Evolutionary conservation across 208 protist species (phyloP), one percentile per base, ranked within the genome.

Genomic region (Balamuthia mandrillaris): DNA sequence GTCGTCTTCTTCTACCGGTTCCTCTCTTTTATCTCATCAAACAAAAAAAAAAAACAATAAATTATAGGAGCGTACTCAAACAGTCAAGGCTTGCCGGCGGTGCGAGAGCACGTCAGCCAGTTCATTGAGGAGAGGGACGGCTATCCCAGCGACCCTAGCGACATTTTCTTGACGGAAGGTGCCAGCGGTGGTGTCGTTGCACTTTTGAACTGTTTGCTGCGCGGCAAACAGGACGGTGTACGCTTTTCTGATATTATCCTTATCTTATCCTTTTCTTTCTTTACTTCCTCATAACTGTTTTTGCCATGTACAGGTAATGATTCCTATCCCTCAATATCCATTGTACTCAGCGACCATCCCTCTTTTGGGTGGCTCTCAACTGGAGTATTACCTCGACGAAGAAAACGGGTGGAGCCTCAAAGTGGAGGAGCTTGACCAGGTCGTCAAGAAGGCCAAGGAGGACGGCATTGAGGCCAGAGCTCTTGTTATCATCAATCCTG

Each of bases 311-410:
- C 56, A 88, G 66, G 88, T 97, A 10, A 94, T 99, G 88, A 95
- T 99, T 45, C 98, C 99, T 18, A 98, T 99, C 61, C 99, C 98
- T 72, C 98, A 99, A 92, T 99, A 99, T 91, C 98, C 98, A 68
- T 90, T 99, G 7, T 99, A 99, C 93, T 97, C 95, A 51, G 98
- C 98, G 5, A 93, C 97, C 75, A 94, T 99, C 72, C 87, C 95
- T 14, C 87, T 99, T 9, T 90, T 97, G 29, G 95, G 96, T 31
- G 98, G 96, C 54, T 89, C 41, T 10, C 77, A 87, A 68, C 94
- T 98, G 27, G 89, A 90, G 27, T 99, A 99, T 88, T 97, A 97
- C 66, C 93, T 99, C 1, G 87, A 96, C 66, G 97, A 99, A 88
- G 58, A 91, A 29, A 87, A 94, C 7, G 88, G 89, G 21, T 99